These are phyloP conservation scores for Coemansia sp. DNA, from an alignment of 192 early-diverging fungal genomes.

Conservation along the genomic window DNA sequence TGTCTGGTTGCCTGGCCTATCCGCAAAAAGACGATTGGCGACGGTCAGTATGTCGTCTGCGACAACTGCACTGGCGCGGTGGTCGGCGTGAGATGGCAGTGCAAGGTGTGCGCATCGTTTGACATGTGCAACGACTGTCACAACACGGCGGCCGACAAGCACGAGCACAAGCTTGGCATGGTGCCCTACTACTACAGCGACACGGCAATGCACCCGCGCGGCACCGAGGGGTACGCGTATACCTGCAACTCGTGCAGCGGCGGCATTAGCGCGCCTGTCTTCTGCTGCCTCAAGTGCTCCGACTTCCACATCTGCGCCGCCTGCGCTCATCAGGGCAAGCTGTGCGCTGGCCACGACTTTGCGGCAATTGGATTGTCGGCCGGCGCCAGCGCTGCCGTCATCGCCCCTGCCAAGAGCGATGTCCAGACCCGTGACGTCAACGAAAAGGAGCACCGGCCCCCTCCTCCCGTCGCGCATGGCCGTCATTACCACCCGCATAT, in stretches of 20 bases:
- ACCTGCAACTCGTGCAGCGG: slow-evolving; percentile 35
- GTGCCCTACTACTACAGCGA: slow-evolving; percentile 23
- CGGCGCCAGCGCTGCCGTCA: background rate
- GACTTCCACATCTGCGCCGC: slow-evolving; percentile 40
- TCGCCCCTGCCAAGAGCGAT: background rate
- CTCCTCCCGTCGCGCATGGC: slow-evolving; percentile 29
- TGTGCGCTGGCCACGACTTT: slow-evolving; percentile 58
- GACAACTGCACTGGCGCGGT: slow-evolving; percentile 56
- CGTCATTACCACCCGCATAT: slow-evolving; percentile 16
- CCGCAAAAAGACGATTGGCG: slow-evolving; percentile 14
- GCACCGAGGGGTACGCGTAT: slow-evolving; percentile 9
- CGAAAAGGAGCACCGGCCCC: background rate
- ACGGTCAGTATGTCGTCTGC: slow-evolving; percentile 54
- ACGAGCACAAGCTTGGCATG: slow-evolving; percentile 16
- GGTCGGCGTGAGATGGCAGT: slow-evolving; percentile 55
- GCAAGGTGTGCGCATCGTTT: slow-evolving; percentile 59
- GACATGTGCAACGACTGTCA: slow-evolving; percentile 62
- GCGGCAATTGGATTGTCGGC: slow-evolving; percentile 15
- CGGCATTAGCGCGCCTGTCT: slow-evolving; percentile 16
- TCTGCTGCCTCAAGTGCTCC: slow-evolving; percentile 35
- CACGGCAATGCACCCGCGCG: slow-evolving; percentile 18
- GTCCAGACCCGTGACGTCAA: slow-evolving; percentile 1
- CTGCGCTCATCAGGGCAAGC: slow-evolving; percentile 21
- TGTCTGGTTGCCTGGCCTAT: slow-evolving; percentile 43
- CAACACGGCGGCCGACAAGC: slow-evolving; percentile 20